phyloP scores from a whole-genome alignment of 2,329 filamentous ascomycete genomes.

The Triangularia verruculosa region DNA sequence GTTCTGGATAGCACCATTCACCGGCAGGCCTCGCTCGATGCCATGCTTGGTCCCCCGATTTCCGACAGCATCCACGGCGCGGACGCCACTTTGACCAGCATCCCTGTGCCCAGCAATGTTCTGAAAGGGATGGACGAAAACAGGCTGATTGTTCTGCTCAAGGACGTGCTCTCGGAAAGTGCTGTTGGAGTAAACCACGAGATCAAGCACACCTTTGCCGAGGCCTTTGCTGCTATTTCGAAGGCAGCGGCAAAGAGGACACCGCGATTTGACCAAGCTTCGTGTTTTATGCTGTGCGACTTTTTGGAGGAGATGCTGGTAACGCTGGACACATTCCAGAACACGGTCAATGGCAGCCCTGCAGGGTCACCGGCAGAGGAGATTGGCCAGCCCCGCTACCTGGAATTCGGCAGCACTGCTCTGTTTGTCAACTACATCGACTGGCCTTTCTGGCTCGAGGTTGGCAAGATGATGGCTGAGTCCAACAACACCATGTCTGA shows the following conservation, averaged over 20 bases:
- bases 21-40: slow-evolving; percentile 59
- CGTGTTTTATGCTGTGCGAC: slow-evolving; percentile 88
- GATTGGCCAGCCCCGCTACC: slow-evolving; percentile 5
- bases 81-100: slow-evolving; percentile 61
- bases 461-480: slow-evolving; percentile 73
- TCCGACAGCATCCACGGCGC: slow-evolving; percentile 48
- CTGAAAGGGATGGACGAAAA: slow-evolving; percentile 86
- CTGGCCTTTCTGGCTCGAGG: slow-evolving; percentile 82
- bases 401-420: slow-evolving; percentile 11
- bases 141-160: slow-evolving; percentile 74
- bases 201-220: slow-evolving; percentile 68
- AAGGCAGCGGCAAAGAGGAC: slow-evolving; percentile 72
- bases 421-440: slow-evolving; percentile 53
- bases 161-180: slow-evolving; percentile 66
- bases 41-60: slow-evolving; percentile 42
- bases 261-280: slow-evolving; percentile 76
- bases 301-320: slow-evolving; percentile 79
- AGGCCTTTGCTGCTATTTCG: slow-evolving; percentile 69
- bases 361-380: slow-evolving; percentile 22
- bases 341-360: slow-evolving; percentile 32
- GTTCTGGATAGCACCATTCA: slow-evolving; percentile 82
- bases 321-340: slow-evolving; percentile 52
- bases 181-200: slow-evolving; percentile 36
- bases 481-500: slow-evolving; percentile 90
- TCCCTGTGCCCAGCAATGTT: slow-evolving; percentile 63